phyloP scores from a whole-genome alignment of 768 basidiomycete species.

The Lentinula detonsa region DNA sequence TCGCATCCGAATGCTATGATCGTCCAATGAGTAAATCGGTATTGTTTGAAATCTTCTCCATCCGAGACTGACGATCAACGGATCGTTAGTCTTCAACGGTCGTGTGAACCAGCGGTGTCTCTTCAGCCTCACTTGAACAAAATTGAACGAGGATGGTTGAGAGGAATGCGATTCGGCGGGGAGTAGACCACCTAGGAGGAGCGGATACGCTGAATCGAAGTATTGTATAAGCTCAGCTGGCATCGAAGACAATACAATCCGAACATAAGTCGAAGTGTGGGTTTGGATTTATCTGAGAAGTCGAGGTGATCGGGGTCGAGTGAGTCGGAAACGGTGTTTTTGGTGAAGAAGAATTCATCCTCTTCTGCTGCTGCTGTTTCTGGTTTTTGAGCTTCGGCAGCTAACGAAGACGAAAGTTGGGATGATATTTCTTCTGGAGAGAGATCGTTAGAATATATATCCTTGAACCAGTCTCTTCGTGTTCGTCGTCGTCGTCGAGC shows the following conservation, averaged over 20 bases:
- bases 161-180: slow-evolving; percentile 69
- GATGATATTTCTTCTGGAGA: slow-evolving; percentile 63
- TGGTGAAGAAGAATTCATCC: slow-evolving; percentile 74
- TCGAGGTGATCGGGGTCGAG: slow-evolving; percentile 27
- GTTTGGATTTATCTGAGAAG: slow-evolving; percentile 64
- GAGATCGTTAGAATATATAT: slow-evolving; percentile 71
- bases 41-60: slow-evolving; percentile 96
- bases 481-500: slow-evolving; percentile 17
- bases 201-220: slow-evolving; percentile 88
- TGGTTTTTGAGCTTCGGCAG: slow-evolving; percentile 11
- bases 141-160: slow-evolving; percentile 55
- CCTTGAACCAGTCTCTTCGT: slow-evolving; percentile 73
- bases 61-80: slow-evolving; percentile 92
- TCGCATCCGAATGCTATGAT: slow-evolving; percentile 96
- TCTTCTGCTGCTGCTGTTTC: slow-evolving; percentile 28
- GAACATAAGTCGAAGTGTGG: slow-evolving; percentile 75
- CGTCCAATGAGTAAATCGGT: slow-evolving; percentile 94
- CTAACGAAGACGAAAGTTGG: slow-evolving; percentile 11
- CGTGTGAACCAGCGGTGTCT: slow-evolving; percentile 89
- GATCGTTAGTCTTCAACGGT: slow-evolving; percentile 95
- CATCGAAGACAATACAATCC: slow-evolving; percentile 78
- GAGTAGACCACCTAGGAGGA: slow-evolving; percentile 88
- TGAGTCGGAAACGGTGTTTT: slow-evolving; percentile 16
- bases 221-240: slow-evolving; percentile 91
- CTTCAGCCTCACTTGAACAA: slow-evolving; percentile 92